Conservation (phyloP, 2,329 filamentous ascomycete species). For the Apiospora hydei region DNA sequence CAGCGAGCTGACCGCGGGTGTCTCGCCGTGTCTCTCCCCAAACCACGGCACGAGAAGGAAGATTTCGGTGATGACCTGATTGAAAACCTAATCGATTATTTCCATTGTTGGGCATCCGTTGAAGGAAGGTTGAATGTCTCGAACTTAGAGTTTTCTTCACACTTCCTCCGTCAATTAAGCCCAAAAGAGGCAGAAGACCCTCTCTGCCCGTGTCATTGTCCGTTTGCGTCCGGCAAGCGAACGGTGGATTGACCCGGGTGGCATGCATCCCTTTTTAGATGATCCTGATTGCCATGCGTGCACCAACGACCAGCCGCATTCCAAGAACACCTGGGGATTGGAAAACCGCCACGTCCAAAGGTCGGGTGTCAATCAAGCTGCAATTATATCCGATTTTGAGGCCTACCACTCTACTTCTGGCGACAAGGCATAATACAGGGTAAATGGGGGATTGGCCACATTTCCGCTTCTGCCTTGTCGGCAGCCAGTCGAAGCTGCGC, state of each 20-base stretch:
- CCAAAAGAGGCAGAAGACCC: background rate
- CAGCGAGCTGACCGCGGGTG: background rate
- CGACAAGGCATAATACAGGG: background rate
- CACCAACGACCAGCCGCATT: background rate
- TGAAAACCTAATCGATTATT: background rate
- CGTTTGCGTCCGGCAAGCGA: background rate
- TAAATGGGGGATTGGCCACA: background rate
- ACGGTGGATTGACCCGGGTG: background rate
- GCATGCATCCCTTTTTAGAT: background rate
- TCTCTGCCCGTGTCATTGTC: background rate
- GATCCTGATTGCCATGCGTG: background rate
- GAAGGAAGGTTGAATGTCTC: background rate
- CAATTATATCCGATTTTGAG: background rate
- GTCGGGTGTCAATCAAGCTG: background rate
- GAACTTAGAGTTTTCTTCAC: background rate
- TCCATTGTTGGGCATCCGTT: background rate
- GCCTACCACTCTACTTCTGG: background rate
- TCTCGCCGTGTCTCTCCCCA: background rate
- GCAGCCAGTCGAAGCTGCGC: background rate
- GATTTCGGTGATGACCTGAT: background rate
- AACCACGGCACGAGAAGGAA: background rate
- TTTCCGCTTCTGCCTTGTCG: background rate
- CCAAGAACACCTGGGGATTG: background rate
- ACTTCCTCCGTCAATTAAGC: background rate
- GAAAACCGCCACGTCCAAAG: background rate